Percentiles rank a stretch among this genome's conserved stretches.
These are phyloP conservation scores for Pisolithus albus DNA, from an alignment of 768 basidiomycete genomes.

Conservation along the genomic window DNA sequence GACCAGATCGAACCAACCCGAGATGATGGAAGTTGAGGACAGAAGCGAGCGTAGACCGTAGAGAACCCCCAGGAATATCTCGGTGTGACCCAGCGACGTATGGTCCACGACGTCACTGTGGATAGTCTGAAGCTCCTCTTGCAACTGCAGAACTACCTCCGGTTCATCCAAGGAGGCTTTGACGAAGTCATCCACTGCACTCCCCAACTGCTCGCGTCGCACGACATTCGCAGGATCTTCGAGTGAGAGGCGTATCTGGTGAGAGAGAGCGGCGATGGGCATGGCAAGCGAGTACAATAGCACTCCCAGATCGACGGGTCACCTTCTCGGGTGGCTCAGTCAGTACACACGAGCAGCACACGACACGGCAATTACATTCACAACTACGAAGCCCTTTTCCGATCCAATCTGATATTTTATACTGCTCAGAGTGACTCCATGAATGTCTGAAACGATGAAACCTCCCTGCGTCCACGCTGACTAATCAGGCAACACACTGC, in stretches of 20 bases:
- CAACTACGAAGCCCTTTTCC: too few species aligned
- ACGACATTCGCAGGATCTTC: constrained; percentile 46
- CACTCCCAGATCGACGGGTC: too few species aligned
- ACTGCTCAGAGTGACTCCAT: too few species aligned
- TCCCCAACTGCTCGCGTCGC: constrained; percentile 44
- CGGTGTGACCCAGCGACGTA: constrained; percentile 51
- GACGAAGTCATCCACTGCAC: constrained; percentile 50
- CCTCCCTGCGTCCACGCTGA: too few species aligned
- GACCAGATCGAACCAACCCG: constrained; percentile 75
- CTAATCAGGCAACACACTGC: too few species aligned
- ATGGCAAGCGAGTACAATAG: constrained; percentile 11
- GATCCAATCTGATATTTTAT: too few species aligned
- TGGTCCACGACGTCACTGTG: constrained; percentile 62
- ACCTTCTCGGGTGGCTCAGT: too few species aligned
- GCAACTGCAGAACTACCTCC: constrained; percentile 43
- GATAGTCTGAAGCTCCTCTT: constrained; percentile 61
- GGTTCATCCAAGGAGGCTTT: constrained; percentile 42
- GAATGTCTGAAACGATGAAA: too few species aligned
- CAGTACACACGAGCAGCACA: too few species aligned
- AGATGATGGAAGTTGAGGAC: constrained; percentile 59
- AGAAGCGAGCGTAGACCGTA: constrained; percentile 56
- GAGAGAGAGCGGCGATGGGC: constrained; percentile 34
- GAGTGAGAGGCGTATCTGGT: constrained; percentile 53
- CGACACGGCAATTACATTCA: too few species aligned
- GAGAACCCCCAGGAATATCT: constrained; percentile 61